Percentiles rank a stretch among this genome's conserved stretches.
phyloP scores from a whole-genome alignment of 2,329 filamentous ascomycete genomes.

The Diaporthe eres region DNA sequence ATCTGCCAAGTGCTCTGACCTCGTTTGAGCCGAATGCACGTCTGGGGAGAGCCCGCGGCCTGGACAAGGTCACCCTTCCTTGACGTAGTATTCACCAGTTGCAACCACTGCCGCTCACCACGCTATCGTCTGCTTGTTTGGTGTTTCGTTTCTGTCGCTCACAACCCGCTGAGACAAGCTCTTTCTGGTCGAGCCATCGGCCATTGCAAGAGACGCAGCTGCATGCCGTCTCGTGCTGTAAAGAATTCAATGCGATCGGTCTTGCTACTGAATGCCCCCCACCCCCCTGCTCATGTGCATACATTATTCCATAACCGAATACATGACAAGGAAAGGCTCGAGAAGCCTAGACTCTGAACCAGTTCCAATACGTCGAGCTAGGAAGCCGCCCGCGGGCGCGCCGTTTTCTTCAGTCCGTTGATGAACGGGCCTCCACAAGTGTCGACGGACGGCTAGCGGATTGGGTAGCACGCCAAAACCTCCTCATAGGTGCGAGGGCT shows the following conservation, averaged over 20 bases:
- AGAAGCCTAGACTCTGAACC: not conserved
- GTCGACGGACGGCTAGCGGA: not conserved
- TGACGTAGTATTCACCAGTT: not conserved
- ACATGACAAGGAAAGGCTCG: not conserved
- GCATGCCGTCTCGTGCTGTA: not conserved
- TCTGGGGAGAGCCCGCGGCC: not conserved
- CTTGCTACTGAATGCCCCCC: not conserved
- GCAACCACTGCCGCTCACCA: not conserved
- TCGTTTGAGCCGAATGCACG: slow-evolving; percentile 21
- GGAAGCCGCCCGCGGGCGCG: not conserved
- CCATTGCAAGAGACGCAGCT: not conserved
- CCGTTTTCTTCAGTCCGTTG: not conserved
- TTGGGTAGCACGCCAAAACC: not conserved
- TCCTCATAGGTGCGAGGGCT: not conserved
- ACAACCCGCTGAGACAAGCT: not conserved
- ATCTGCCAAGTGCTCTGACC: slow-evolving; percentile 31
- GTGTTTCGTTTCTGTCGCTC: not conserved
- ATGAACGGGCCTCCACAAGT: not conserved
- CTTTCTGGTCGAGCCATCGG: not conserved
- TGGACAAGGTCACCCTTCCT: slow-evolving; percentile 18
- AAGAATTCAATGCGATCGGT: not conserved
- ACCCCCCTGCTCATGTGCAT: not conserved
- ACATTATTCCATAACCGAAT: not conserved
- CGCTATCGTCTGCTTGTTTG: not conserved
- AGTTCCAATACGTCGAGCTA: not conserved